Base-by-base conservation (phyloP, 164 flowering plant species). In the Nymphaea thermarum region DNA sequence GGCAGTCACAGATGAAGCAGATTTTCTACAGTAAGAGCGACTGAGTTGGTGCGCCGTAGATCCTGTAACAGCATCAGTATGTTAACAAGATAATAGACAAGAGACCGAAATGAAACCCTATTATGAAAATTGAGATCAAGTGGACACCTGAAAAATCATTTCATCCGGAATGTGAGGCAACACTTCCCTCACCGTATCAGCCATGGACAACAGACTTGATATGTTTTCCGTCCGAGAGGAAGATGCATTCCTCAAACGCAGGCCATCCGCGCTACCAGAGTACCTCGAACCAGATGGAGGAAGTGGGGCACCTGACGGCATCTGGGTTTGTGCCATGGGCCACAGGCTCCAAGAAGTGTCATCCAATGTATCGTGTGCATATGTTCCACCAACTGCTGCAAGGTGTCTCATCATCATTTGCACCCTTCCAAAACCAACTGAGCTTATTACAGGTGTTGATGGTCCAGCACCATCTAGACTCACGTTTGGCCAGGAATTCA, bases 351-450 rank as follows among this genome's bases (percentile, higher is more conserved):
- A 91, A 44, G 90, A 71, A 71, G 84, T 64, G 77, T 94, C 96
- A 74, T 91, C 96, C 72, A 94, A 81, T 16, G 93, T 82, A 71
- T 85, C 84, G 67, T 90, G 99, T 42, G 92, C 87, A 76, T 91
- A 91, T 16, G 84, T 87, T 80, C 89, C 98, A 45, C 99, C 96
- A n/a, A 94, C 95, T 72, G 98, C 85, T 59, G 99, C 96, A 74
- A 94, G 91, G 70, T 92, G 95, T 75, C 98, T 85, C 98, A 94
- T 90, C 96, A 94, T 85, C 96, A 84, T 87, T 77, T 94, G 99
- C 65, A 94, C 93, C 71, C 96, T 77, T 41, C 91, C 82, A 53
- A 94, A 67, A 45, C 99, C 94, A 73, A 76, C 90, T 18, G 96
- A 73, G 70, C 90, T 76, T 16, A 73, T 76, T 66, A 84, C 82